These are phyloP conservation scores for Colletotrichum higginsianum DNA, from an alignment of 2,329 filamentous ascomycete genomes.

Conservation along the genomic window DNA sequence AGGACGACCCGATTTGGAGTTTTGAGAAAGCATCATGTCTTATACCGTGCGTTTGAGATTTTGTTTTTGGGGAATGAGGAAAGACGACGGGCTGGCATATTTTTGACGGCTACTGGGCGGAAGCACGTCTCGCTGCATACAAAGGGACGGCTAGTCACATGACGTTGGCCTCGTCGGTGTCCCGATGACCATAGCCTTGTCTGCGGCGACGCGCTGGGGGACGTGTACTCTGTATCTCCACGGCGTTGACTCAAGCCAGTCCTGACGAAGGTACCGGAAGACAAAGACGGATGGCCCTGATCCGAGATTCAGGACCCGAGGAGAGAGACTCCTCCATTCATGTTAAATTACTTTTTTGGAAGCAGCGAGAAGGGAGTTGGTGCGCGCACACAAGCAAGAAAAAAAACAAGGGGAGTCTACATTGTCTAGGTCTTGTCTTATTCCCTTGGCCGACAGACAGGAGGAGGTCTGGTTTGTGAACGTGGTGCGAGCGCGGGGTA, in stretches of 20 bases:
- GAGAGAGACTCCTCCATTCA: not conserved
- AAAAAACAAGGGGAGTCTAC: constrained; percentile 11
- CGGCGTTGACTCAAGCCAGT: not conserved
- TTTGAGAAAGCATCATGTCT: constrained; percentile 42
- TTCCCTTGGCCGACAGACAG: not conserved
- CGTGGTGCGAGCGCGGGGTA: constrained; percentile 1
- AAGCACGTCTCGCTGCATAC: not conserved
- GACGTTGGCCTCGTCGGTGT: constrained; percentile 29
- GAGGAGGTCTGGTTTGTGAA: constrained; percentile 18
- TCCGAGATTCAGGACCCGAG: not conserved
- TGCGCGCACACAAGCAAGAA: not conserved
- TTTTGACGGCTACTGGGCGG: constrained; percentile 5
- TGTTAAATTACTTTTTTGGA: constrained; percentile 17
- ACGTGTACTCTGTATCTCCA: not conserved
- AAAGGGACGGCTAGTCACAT: constrained; percentile 26
- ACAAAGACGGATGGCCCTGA: not conserved
- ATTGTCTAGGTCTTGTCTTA: constrained; percentile 9
- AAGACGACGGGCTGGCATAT: not conserved
- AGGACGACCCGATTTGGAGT: constrained; percentile 43
- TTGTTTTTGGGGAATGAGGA: constrained; percentile 10
- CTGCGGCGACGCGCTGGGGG: constrained; percentile 13
- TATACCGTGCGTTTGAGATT: constrained; percentile 23
- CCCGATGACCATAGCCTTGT: constrained; percentile 18
- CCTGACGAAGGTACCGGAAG: not conserved
- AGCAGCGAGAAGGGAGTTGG: constrained; percentile 9